Percentiles rank a stretch among this genome's conserved stretches.
phyloP scores from a whole-genome alignment of 2,329 filamentous ascomycete genomes.

The Botrytis fabae region DNA sequence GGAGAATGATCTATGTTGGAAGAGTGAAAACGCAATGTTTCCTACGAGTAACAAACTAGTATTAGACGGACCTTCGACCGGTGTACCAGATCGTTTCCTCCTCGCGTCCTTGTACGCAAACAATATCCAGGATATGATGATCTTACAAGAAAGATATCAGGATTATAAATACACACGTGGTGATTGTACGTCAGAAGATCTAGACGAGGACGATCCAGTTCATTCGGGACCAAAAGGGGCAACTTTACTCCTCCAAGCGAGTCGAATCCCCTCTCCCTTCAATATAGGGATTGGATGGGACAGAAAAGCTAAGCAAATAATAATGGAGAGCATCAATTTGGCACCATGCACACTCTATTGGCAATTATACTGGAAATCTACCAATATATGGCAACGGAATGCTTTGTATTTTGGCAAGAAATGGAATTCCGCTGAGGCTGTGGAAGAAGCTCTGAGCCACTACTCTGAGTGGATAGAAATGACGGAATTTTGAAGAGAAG shows the following conservation, averaged over 20 bases:
- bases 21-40: neutral
- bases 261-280: neutral
- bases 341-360: neutral
- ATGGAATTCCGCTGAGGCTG: neutral
- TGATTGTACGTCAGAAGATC: neutral
- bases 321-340: neutral
- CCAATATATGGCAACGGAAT: neutral
- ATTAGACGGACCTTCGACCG: neutral
- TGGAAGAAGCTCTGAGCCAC: neutral
- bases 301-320: neutral
- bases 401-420: neutral
- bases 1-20: neutral
- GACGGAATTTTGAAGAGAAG: neutral
- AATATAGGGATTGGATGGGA: neutral
- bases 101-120: neutral
- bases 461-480: neutral
- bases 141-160: neutral
- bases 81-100: neutral
- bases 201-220: neutral
- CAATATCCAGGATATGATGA: neutral
- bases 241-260: neutral
- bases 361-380: neutral
- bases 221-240: neutral
- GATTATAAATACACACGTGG: neutral
- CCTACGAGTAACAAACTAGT: rapidly evolving